Conservation (phyloP, 441 rosid genomes). For the Hura crepitans region DNA sequence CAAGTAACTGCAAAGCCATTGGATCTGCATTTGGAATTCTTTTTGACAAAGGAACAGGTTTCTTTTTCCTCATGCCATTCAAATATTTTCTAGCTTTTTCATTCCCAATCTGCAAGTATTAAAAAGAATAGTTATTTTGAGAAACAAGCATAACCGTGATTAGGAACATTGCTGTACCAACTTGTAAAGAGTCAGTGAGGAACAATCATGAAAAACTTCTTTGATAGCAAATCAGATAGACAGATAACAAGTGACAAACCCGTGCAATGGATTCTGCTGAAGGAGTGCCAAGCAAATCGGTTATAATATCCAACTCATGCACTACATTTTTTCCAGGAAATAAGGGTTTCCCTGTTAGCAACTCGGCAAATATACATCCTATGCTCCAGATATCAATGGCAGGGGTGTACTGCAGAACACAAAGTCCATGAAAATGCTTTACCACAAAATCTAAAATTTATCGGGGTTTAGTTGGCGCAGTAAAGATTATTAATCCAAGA, state of each 20-base stretch:
- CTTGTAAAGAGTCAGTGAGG: slow-evolving; percentile 6
- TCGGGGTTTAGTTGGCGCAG: background rate
- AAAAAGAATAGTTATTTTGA: slow-evolving; percentile 27
- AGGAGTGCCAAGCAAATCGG: slow-evolving; percentile 96
- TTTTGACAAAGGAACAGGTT: slow-evolving; percentile 63
- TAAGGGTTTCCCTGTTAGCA: slow-evolving; percentile 81
- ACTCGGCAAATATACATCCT: slow-evolving; percentile 96
- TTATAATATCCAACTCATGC: slow-evolving; percentile 81
- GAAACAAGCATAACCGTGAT: slow-evolving; percentile 8
- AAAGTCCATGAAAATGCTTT: slow-evolving; percentile 16
- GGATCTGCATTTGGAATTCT: slow-evolving; percentile 77
- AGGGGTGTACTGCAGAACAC: slow-evolving; percentile 80
- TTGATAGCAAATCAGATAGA: slow-evolving; percentile 21
- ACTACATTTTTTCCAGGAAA: slow-evolving; percentile 96
- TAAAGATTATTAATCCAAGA: background rate
- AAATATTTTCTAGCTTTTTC: slow-evolving; percentile 92
- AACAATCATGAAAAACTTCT: slow-evolving; percentile 27
- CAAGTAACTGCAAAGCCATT: slow-evolving; percentile 65
- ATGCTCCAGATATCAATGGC: slow-evolving; percentile 99
- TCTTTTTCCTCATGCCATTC: slow-evolving; percentile 70
- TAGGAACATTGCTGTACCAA: slow-evolving; percentile 1
- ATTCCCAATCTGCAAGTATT: slow-evolving; percentile 69
- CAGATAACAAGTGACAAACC: slow-evolving; percentile 43
- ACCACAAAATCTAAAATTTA: slow-evolving; percentile 11
- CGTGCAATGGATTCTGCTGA: slow-evolving; percentile 61